Conservation (phyloP, 768 basidiomycete species). For the Lyophyllum atratum region DNA sequence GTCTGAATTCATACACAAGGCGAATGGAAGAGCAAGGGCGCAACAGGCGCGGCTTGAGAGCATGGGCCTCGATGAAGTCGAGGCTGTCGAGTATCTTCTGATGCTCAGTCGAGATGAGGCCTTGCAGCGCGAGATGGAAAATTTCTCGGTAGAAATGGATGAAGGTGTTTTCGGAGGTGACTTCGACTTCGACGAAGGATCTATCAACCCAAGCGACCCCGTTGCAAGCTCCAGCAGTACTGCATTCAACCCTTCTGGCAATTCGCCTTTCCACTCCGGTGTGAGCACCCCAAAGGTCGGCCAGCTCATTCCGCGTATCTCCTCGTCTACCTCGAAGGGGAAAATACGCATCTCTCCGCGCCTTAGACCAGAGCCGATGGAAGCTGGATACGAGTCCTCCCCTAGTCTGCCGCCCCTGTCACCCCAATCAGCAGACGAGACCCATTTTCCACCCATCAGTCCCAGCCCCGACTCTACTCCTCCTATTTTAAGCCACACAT, state of each 20-base stretch:
- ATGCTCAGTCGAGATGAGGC: conserved; percentile 87
- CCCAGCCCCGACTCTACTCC: conserved; percentile 30
- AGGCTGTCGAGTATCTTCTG: conserved; percentile 77
- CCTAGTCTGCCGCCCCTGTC: conserved; percentile 23
- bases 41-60: conserved; percentile 56
- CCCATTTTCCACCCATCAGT: conserved; percentile 19
- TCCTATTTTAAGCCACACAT: neutral
- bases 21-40: conserved; percentile 52
- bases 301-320: conserved; percentile 28
- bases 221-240: conserved; percentile 1
- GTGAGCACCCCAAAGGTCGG: conserved; percentile 18
- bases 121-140: conserved; percentile 17
- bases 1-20: conserved; percentile 32
- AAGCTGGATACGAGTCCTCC: conserved; percentile 43
- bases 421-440: conserved; percentile 30
- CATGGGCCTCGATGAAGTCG: conserved; percentile 74
- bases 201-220: conserved; percentile 22
- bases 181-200: conserved; percentile 40
- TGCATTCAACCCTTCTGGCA: conserved; percentile 20
- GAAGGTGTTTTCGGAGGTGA: conserved; percentile 62
- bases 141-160: conserved; percentile 23
- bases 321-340: conserved; percentile 39
- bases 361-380: conserved; percentile 52
- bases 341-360: conserved; percentile 61
- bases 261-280: conserved; percentile 23